These are phyloP conservation scores for Sporisorium sorghi DNA, from an alignment of 1,284 basidiomycete genomes.

Conservation along the genomic window DNA sequence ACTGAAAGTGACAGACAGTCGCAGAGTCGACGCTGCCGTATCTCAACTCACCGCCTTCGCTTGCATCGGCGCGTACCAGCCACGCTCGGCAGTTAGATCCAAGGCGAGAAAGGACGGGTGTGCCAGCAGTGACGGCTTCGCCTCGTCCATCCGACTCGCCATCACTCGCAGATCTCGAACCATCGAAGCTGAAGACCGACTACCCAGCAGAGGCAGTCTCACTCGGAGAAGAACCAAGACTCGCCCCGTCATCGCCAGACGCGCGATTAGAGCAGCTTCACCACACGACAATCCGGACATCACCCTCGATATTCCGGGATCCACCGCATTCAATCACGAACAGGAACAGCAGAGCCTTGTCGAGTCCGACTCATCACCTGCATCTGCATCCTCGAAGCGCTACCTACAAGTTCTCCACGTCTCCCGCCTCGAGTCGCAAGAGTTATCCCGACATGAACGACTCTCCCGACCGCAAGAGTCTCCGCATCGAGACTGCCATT, in stretches of 20 bases:
- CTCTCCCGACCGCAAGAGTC: slow-evolving; percentile 9
- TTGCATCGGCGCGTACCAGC: slow-evolving; percentile 4
- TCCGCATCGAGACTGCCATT: slow-evolving; percentile 26
- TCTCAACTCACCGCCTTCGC: slow-evolving; percentile 12
- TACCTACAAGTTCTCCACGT: slow-evolving; percentile 31
- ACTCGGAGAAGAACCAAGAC: background rate
- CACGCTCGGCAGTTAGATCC: background rate
- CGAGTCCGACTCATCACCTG: background rate
- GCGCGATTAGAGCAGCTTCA: slow-evolving; percentile 20
- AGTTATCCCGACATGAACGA: slow-evolving; percentile 2
- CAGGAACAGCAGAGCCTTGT: slow-evolving; percentile 19
- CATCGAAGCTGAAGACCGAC: slow-evolving; percentile 4
- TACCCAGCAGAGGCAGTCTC: background rate
- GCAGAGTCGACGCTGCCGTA: slow-evolving; percentile 10
- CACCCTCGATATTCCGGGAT: slow-evolving; percentile 16
- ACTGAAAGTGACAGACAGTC: background rate
- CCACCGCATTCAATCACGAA: slow-evolving; percentile 11
- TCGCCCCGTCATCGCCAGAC: slow-evolving; percentile 19
- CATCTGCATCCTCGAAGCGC: slow-evolving; percentile 17
- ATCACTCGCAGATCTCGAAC: slow-evolving; percentile 19
- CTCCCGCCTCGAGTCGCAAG: slow-evolving; percentile 23
- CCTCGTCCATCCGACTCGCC: slow-evolving; percentile 26
- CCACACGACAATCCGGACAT: slow-evolving; percentile 34
- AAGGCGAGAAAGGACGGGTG: background rate
- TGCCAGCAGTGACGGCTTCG: background rate